Conservation (phyloP, 768 basidiomycete species). For the Suillus tomentosus region DNA sequence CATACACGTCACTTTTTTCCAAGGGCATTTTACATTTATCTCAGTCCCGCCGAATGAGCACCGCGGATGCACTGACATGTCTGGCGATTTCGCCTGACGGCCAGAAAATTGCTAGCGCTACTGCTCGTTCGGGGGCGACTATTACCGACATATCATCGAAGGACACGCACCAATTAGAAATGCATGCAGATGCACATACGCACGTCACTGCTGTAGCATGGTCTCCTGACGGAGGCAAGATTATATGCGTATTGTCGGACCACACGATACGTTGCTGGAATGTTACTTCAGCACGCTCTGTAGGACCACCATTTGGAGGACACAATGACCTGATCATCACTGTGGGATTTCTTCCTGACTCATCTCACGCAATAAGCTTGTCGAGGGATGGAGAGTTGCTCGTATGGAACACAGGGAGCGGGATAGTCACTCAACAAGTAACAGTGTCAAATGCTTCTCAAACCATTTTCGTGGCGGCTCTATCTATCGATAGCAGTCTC, state of each 20-base stretch:
- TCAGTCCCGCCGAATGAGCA: constrained; percentile 10
- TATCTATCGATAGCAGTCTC: not conserved
- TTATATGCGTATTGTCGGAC: constrained; percentile 32
- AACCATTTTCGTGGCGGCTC: not conserved
- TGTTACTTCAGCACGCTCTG: constrained; percentile 19
- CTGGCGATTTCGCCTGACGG: not conserved
- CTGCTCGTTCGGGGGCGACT: constrained; percentile 11
- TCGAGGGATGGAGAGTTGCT: not conserved
- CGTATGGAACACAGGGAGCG: not conserved
- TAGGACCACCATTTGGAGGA: constrained; percentile 27
- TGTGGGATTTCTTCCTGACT: not conserved
- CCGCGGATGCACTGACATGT: not conserved
- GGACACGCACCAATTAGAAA: not conserved
- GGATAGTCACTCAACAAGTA: not conserved
- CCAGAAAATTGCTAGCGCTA: constrained; percentile 1
- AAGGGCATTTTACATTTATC: not conserved
- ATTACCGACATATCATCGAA: not conserved
- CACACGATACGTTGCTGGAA: constrained; percentile 32
- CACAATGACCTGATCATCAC: constrained; percentile 15
- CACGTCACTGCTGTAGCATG: constrained; percentile 23
- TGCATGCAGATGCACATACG: no score
- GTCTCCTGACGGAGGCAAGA: constrained; percentile 28
- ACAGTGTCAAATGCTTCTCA: not conserved
- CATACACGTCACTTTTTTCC: not conserved
- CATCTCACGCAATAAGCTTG: constrained; percentile 1